Evolutionary conservation across 225 moss, liverwort and hornwort species (phyloP).

Genomic region (Neckera pumila): DNA sequence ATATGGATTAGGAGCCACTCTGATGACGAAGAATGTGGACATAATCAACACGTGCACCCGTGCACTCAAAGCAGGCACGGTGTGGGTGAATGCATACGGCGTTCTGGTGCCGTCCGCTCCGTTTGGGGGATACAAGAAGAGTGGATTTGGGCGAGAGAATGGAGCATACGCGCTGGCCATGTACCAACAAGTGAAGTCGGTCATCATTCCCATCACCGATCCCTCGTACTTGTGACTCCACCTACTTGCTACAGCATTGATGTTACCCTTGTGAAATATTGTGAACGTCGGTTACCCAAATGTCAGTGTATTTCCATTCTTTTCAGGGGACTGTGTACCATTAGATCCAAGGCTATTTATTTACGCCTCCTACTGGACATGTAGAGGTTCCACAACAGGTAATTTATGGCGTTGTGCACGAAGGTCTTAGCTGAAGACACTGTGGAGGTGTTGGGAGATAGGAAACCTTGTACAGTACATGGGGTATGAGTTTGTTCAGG

Average conservation of each 20-base stretch:
- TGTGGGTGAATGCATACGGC: constrained; percentile 41
- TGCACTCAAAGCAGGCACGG: constrained; percentile 35
- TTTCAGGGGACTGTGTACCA: neutral
- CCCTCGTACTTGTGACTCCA: constrained; percentile 11
- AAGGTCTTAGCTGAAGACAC: neutral
- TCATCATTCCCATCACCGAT: constrained; percentile 31
- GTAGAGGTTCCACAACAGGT: neutral
- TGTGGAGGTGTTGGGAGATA: neutral
- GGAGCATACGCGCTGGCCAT: constrained; percentile 24
- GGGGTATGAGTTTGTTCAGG: neutral
- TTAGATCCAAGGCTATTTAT: neutral
- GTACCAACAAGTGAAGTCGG: constrained; percentile 54
- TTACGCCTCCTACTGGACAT: neutral
- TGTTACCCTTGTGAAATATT: neutral
- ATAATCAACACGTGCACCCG: constrained; percentile 22
- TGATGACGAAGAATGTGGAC: constrained; percentile 48
- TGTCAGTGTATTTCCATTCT: neutral
- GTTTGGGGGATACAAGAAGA: constrained; percentile 47
- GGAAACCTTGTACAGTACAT: neutral
- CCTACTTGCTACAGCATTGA: neutral
- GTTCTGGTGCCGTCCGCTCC: constrained; percentile 33
- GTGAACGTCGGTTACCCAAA: neutral
- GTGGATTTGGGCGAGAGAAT: constrained; percentile 50
- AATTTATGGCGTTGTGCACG: neutral
- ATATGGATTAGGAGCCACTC: constrained; percentile 37